Evolutionary conservation across 2,329 filamentous ascomycete genomes (phyloP), one percentile per base, ranked within the genome.

Genomic region (Microcera coccophila): DNA sequence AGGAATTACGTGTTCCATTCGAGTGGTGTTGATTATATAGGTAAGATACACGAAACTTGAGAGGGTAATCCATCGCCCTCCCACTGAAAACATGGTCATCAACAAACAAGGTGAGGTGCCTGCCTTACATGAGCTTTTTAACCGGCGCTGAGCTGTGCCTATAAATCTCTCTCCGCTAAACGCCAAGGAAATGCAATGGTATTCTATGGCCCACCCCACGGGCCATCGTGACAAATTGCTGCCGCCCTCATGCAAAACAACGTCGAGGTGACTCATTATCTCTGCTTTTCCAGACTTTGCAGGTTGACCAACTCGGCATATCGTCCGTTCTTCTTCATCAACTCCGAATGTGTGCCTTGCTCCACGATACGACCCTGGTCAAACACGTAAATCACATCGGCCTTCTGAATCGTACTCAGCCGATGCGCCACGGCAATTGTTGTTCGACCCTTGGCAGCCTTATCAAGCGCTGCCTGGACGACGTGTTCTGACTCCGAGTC

Each of bases 381-480:
- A 62, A 97, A 93, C n/a, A 97, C 91, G 53, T 94, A 96, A 56
- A 97, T 97, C 37, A 91, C 71, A 61, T 97, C 91, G 1, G 91
- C 91, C 62, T 93, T 90, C 62, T 95, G 90, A 47, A 97, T 96
- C 0, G 93, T 96, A 59, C 83, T 89, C 5, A 98, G 71, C 18
- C 93, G 77, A 67, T 98, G 91, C 3, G 93, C 93, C 1, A 98
- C 91, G 1, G 91, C 90, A 49, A 98, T 93, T 0, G 91, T 97
- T 5, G 90, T 95, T 39, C 90, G 79, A 34, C 84, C 89, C 71
- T 87, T 85, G 16, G 88, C 84, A 2, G 90, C 90, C 49, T 82
- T 81, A 64, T 96, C 87, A 14, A 93, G 74, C 0, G 87, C 87
- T 0, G 79, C 83, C 66, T 93, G 87, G 24, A 93, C 87, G 2